Percentiles rank a stretch among this genome's conserved stretches.
These are phyloP conservation scores for Chlamydomonas urium DNA, from an alignment of 139 green algal species.

Conservation along the genomic window DNA sequence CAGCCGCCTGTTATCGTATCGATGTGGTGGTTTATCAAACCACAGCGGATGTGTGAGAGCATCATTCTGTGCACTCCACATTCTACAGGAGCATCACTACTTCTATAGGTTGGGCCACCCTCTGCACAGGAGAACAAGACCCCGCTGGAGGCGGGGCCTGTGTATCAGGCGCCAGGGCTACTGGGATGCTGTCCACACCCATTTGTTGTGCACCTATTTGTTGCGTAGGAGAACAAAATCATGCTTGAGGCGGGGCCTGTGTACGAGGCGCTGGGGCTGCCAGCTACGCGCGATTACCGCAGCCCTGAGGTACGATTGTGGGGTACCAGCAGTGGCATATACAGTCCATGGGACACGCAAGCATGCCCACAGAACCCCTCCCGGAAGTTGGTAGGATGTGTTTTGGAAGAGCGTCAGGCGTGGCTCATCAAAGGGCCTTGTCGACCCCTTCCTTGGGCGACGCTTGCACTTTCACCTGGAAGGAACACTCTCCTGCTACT, in stretches of 20 bases:
- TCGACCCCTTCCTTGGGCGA: too few species aligned
- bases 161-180: not conserved
- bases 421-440: too few species aligned
- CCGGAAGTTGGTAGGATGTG: too few species aligned
- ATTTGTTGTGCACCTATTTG: not conserved
- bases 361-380: too few species aligned
- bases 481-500: not conserved
- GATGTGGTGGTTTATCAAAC: not conserved
- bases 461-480: too few species aligned
- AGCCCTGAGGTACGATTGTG: too few species aligned
- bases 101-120: not conserved
- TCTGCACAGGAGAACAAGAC: not conserved
- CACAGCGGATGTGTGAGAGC: not conserved
- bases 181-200: not conserved
- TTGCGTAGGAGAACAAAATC: slow-evolving; percentile 24
- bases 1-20: too few species aligned
- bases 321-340: too few species aligned
- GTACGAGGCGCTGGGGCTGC: slow-evolving; percentile 36
- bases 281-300: slow-evolving; percentile 26
- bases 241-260: slow-evolving; percentile 42
- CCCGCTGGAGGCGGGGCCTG: not conserved
- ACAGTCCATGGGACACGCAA: too few species aligned
- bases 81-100: not conserved
- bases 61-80: not conserved
- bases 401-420: too few species aligned